Evolutionary conservation across 2,329 filamentous ascomycete species (phyloP).

Genomic region (Beauveria bassiana): DNA sequence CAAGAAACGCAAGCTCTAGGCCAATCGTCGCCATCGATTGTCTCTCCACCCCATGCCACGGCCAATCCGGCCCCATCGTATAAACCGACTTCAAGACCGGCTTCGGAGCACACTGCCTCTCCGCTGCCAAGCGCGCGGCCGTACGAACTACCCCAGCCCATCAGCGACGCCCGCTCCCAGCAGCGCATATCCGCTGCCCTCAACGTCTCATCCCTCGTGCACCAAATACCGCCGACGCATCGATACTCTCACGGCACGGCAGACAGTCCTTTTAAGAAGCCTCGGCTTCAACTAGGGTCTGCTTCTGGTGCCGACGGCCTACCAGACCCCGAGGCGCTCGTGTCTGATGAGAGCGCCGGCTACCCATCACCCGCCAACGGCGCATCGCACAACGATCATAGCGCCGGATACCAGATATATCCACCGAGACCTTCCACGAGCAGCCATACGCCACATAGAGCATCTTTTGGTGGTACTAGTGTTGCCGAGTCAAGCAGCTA

Average conservation of each 20-base stretch:
- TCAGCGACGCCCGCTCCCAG: slow-evolving; percentile 2
- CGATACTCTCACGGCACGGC: background rate
- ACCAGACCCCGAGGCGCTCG: slow-evolving; percentile 17
- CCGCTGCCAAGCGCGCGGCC: slow-evolving; percentile 1
- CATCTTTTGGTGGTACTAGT: background rate
- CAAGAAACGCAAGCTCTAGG: background rate
- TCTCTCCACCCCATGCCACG: background rate
- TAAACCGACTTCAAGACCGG: background rate
- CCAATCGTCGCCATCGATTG: background rate
- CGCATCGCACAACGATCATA: slow-evolving; percentile 7
- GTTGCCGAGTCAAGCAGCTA: slow-evolving; percentile 7
- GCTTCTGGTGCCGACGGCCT: background rate
- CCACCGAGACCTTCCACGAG: background rate
- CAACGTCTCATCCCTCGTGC: slow-evolving; percentile 18
- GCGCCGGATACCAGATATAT: slow-evolving; percentile 12
- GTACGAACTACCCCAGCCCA: background rate
- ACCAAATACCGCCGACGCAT: slow-evolving; percentile 13
- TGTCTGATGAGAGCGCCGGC: slow-evolving; percentile 22
- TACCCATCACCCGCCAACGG: slow-evolving; percentile 21
- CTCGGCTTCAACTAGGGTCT: background rate
- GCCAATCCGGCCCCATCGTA: background rate
- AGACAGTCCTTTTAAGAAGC: background rate
- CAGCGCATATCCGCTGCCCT: slow-evolving; percentile 14
- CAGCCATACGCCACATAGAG: background rate
- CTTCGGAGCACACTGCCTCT: background rate